These are phyloP conservation scores for Colletotrichum sp. DNA, from an alignment of 2,329 filamentous ascomycete species.

Conservation along the genomic window DNA sequence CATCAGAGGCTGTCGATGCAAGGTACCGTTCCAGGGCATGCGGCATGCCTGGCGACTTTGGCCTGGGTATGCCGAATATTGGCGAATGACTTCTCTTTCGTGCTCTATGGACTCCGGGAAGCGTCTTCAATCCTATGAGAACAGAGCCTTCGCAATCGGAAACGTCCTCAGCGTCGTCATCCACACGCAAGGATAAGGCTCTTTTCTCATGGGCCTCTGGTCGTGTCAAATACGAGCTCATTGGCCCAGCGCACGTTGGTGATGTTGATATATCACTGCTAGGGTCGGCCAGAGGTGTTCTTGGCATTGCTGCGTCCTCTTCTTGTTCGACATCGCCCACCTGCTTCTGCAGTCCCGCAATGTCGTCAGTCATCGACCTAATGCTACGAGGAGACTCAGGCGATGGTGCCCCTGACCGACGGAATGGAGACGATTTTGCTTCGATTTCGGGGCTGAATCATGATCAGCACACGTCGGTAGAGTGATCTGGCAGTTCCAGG, in stretches of 20 bases:
- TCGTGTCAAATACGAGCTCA: neutral
- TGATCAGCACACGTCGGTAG: neutral
- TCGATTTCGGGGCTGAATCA: neutral
- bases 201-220: neutral
- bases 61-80: too few species aligned
- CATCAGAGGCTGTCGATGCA: neutral
- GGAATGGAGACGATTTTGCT: neutral
- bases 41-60: neutral
- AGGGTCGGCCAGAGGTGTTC: neutral
- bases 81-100: neutral
- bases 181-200: neutral
- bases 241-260: neutral
- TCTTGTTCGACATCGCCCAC: neutral
- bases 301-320: neutral
- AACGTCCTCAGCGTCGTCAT: neutral
- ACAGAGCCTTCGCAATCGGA: neutral
- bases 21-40: slow-evolving; percentile 1
- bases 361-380: neutral
- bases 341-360: neutral
- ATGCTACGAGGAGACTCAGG: neutral
- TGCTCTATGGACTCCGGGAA: neutral
- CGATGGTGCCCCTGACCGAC: neutral
- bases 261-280: neutral
- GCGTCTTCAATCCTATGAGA: neutral
- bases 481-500: neutral